Evolutionary conservation across 495 filamentous ascomycete species (phyloP), one percentile per base, ranked within the genome.

Genomic region (Podospora australis): DNA sequence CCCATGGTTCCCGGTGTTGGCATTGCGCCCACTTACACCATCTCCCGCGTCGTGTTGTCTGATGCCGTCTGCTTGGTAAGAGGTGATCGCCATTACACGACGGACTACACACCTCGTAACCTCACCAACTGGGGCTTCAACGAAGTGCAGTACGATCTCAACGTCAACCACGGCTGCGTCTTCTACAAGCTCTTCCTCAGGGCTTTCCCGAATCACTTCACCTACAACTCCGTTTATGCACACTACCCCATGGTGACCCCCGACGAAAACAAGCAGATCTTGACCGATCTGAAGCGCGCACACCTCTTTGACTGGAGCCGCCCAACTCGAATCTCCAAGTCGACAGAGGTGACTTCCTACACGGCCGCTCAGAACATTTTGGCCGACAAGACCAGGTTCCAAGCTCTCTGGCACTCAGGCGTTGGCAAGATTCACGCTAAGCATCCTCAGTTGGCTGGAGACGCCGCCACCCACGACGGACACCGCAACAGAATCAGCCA

Each of bases 61-160:
- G 90, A 96, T 62, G 90, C 90, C 2, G 85, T 90, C 6, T 80
- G 81, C 29, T 68, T 95, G n/a, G 88, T 94, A 29, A 78, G 90
- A 26, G 86, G 88, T 14, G 90, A 96, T 63, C 75, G 90, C 5
- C 90, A 91, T 68, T 90, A 92, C 65, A 94, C 90, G 1, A 58
- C 63, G 16, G 78, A 81, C 53, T 90, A 87, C 62, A 85, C 80
- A 25, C 78, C 90, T 0, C 79, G 78, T 26, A 77, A 81, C 47
- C 75, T 95, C 13, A 96, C 90, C 4, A 90, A 86, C 57, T 95
- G 87, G 87, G 88, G 86, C 3, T 82, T 55, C 56, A 64, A 64
- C 28, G 66, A 67, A 32, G 66, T 59, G 11, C 56, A 66, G 36
- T 69, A 67, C 32, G 63, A 69, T 36, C 48, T 67, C 17, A 86